Base-by-base conservation (phyloP, 2,329 filamentous ascomycete species). In the Colletotrichum siamense region DNA sequence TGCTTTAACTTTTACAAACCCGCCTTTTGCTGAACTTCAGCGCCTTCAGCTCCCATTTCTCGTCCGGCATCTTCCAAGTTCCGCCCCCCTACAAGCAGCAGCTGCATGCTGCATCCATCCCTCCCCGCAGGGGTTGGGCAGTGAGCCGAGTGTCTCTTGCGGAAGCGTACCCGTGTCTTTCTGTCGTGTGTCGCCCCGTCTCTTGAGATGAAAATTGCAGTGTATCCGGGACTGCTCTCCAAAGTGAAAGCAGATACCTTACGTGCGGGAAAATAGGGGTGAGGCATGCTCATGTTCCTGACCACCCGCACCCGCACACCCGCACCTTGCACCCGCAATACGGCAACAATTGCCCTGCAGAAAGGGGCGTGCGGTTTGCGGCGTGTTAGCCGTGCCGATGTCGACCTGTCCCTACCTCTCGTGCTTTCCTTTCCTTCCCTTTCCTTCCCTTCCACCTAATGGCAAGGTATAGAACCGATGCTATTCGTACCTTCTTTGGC, bases 281-380 rank as follows among this genome's bases (percentile, higher is more conserved):
- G 39, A 67, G 52, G 39, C 55, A 73, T 73, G 63, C 39, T 66
- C 62, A 66, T 72, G 69, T 67, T 67, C 69, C 66, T 61, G 16
- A 32, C 52, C 49, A 57, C 57, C 26, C n/a, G 16, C 49, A 55
- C 34, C n/a, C 22, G 44, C 44, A 22, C 44, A 52, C 44, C 44
- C 44, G n/a, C 44, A 52, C 44, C n/a, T 49, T 22, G 44, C 44
- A 22, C 44, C 44, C 44, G n/a, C 44, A 52, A 52, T n/a, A 52
- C 36, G 62, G 22, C 34, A 65, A n/a, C 34, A 52, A 59, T 49
- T 70, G 72, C 72, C 67, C 59, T 65, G 44, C 22, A 62, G 28
- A n/a, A 22, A 49, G 28, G 59, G 66, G 66, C 57, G 59, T 63
- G 59, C 57, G 26, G 30, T 62, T 32, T 62, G 44, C n/a, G n/a